Evolutionary conservation across 1,139 yeast genomes (phyloP).

Genomic region (Suhomyces bribrorum): DNA sequence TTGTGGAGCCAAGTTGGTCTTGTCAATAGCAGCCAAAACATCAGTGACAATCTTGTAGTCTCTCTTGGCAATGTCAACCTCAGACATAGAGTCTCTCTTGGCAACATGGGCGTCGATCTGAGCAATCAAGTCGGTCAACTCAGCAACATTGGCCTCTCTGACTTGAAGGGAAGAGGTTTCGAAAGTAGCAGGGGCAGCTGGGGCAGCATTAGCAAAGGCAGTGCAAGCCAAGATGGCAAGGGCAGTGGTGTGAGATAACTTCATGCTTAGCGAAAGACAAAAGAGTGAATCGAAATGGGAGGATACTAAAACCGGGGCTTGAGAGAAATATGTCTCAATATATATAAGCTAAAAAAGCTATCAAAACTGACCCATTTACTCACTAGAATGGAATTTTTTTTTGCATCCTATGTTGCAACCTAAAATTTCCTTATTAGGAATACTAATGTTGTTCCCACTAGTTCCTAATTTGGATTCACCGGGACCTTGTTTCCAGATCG

Average conservation of each 20-base stretch:
- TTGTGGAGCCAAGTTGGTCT: conserved; percentile 41
- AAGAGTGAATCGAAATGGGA: conserved; percentile 1
- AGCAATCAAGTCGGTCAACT: conserved; percentile 18
- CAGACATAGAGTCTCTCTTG: conserved; percentile 35
- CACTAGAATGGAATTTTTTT: too few species aligned
- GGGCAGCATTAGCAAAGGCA: conserved; percentile 32
- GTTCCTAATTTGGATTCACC: conserved; percentile 6
- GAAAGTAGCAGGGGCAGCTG: conserved; percentile 18
- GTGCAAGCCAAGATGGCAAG: conserved; percentile 31
- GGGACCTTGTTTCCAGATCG: conserved; percentile 7
- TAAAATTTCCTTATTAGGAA: conserved; percentile 8
- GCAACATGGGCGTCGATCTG: conserved; percentile 18
- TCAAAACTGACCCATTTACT: too few species aligned
- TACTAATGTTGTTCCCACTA: conserved; percentile 3
- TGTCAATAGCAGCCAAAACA: conserved; percentile 41
- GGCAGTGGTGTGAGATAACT: conserved; percentile 30
- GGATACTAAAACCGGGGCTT: neutral
- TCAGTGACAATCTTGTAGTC: conserved; percentile 43
- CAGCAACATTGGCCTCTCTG: conserved; percentile 23
- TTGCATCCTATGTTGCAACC: conserved; percentile 7
- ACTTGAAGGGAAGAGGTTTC: conserved; percentile 15
- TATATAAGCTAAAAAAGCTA: neutral
- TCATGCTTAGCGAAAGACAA: conserved; percentile 21
- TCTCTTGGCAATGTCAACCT: conserved; percentile 21
- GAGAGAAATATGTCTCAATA: neutral